Percentiles rank a stretch among this genome's conserved stretches.
These are phyloP conservation scores for Jackrogersella multiformis DNA, from an alignment of 495 filamentous ascomycete genomes.

Conservation along the genomic window DNA sequence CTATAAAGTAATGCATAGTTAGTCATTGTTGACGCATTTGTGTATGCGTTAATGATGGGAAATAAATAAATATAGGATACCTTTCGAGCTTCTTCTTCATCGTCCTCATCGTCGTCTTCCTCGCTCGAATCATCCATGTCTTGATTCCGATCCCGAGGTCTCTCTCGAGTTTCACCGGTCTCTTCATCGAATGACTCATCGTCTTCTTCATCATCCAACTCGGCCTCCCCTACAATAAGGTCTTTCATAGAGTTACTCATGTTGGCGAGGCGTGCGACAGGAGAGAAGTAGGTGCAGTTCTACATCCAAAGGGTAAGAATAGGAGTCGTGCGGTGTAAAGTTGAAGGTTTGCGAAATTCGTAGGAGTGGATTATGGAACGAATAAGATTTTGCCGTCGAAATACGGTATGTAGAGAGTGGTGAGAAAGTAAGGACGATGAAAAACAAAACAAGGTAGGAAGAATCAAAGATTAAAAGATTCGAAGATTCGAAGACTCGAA, in stretches of 20 bases:
- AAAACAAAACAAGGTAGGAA: not conserved
- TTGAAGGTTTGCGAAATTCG: not conserved
- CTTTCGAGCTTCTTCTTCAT: constrained; percentile 74
- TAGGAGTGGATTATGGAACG: not conserved
- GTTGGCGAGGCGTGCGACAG: constrained; percentile 32
- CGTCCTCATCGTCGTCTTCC: constrained; percentile 95
- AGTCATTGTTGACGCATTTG: not conserved
- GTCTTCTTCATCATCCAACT: constrained; percentile 89
- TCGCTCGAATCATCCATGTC: constrained; percentile 91
- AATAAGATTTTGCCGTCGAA: not conserved
- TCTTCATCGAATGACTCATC: constrained; percentile 89
- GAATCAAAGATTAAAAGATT: not conserved
- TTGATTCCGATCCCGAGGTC: constrained; percentile 51
- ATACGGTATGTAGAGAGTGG: not conserved
- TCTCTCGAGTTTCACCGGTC: constrained; percentile 67
- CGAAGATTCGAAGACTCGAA: not conserved
- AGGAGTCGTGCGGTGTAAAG: not conserved
- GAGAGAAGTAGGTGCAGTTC: not conserved
- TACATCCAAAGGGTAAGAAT: not conserved
- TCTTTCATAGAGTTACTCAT: constrained; percentile 76
- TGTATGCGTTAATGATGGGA: not conserved
- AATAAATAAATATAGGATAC: constrained; percentile 40
- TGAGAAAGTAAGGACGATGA: not conserved
- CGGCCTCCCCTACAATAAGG: constrained; percentile 83
- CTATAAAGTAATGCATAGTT: constrained; percentile 52